These are phyloP conservation scores for Spizellomyces sp. DNA, from an alignment of 192 early-diverging fungal genomes.

Conservation along the genomic window DNA sequence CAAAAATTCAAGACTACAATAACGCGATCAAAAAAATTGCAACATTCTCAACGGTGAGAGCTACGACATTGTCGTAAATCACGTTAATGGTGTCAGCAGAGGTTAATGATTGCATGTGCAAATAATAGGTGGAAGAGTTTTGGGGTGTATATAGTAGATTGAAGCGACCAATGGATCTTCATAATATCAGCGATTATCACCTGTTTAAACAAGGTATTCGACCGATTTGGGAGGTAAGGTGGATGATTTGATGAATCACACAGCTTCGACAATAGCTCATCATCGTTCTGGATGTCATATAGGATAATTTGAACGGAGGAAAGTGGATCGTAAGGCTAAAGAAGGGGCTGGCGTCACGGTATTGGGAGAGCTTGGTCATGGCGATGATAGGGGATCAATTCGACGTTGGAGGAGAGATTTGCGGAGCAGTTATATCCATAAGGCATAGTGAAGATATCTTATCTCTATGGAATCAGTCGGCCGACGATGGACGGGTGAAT, in stretches of 20 bases:
- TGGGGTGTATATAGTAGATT: slow-evolving; percentile 86
- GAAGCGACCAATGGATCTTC: slow-evolving; percentile 80
- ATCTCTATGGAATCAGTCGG: slow-evolving; percentile 91
- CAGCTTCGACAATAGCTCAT: neutral
- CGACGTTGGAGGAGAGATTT: slow-evolving; percentile 85
- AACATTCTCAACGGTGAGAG: slow-evolving; percentile 71
- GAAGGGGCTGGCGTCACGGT: slow-evolving; percentile 88
- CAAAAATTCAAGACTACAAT: slow-evolving; percentile 87
- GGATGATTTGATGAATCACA: slow-evolving; percentile 1
- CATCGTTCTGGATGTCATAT: neutral
- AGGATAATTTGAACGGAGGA: slow-evolving; percentile 88
- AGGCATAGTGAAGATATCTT: slow-evolving; percentile 92
- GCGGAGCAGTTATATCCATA: slow-evolving; percentile 92
- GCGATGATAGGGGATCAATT: slow-evolving; percentile 92
- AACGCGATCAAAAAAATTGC: slow-evolving; percentile 83
- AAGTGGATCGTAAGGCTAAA: slow-evolving; percentile 92
- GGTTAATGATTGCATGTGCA: neutral
- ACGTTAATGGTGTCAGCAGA: neutral
- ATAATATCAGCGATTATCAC: slow-evolving; percentile 87
- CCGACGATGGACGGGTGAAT: slow-evolving; percentile 82
- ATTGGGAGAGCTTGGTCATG: slow-evolving; percentile 89
- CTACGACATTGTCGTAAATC: neutral
- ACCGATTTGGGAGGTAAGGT: slow-evolving; percentile 89
- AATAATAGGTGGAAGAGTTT: slow-evolving; percentile 84
- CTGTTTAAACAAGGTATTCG: slow-evolving; percentile 89